These are phyloP conservation scores for Daldinia grandis DNA, from an alignment of 495 filamentous ascomycete species.

Conservation along the genomic window DNA sequence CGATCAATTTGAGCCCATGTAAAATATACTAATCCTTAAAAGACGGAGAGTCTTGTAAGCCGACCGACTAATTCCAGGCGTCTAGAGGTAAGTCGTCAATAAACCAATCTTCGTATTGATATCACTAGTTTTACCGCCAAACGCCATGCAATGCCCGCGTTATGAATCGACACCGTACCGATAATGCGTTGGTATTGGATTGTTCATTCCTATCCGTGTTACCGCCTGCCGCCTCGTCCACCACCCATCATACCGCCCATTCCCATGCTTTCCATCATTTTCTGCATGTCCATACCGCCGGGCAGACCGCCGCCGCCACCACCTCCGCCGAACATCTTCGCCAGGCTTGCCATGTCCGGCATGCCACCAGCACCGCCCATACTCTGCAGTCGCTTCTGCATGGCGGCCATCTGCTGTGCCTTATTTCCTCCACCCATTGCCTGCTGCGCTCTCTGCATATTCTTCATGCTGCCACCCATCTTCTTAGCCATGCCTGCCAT, in stretches of 20 bases:
- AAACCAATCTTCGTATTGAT: conserved; percentile 14
- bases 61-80: neutral
- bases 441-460: conserved; percentile 92
- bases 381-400: conserved; percentile 93
- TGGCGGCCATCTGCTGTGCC: conserved; percentile 92
- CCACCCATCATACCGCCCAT: conserved; percentile 65
- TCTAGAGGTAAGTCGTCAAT: neutral
- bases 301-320: conserved; percentile 61
- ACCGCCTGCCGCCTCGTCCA: conserved; percentile 44
- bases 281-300: conserved; percentile 80
- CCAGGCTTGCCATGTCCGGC: conserved; percentile 83
- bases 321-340: conserved; percentile 80
- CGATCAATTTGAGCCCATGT: neutral
- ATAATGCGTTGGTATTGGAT: conserved; percentile 28
- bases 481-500: conserved; percentile 99
- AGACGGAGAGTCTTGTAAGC: neutral
- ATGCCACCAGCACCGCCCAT: conserved; percentile 84
- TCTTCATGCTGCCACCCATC: conserved; percentile 95
- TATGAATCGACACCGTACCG: conserved; percentile 25
- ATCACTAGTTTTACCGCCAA: conserved; percentile 33
- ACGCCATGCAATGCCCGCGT: conserved; percentile 42
- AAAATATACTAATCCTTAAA: neutral
- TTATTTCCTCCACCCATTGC: conserved; percentile 88
- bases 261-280: conserved; percentile 87
- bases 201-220: conserved; percentile 22